Evolutionary conservation across 371 early-diverging fungal species (phyloP).

Genomic region (Cokeromyces recurvatus): DNA sequence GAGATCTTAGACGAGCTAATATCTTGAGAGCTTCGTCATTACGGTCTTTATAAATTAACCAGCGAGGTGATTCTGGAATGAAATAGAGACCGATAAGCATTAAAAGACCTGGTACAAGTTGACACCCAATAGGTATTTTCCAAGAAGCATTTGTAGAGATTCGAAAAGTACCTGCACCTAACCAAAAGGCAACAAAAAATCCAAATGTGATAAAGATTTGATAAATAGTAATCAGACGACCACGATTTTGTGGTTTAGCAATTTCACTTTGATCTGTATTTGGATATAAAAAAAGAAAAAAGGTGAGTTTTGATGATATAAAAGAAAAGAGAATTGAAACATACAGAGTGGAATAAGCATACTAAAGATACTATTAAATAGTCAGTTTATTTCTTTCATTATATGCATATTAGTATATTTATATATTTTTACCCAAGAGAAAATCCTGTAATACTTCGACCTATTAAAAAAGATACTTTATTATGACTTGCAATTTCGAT

Average conservation of each 20-base stretch:
- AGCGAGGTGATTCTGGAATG: constrained; percentile 88
- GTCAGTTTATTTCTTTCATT: background rate
- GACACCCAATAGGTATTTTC: constrained; percentile 70
- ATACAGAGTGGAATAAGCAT: constrained; percentile 42
- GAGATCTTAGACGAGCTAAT: constrained; percentile 61
- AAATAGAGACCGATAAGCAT: constrained; percentile 59
- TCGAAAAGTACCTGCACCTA: constrained; percentile 28
- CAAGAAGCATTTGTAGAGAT: constrained; percentile 34
- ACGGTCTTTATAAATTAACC: constrained; percentile 67
- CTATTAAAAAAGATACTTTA: constrained; percentile 56
- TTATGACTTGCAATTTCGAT: constrained; percentile 54
- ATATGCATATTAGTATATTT: background rate
- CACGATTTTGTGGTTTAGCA: constrained; percentile 78
- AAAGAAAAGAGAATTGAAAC: background rate
- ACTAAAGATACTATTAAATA: constrained; percentile 20
- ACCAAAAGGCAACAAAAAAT: constrained; percentile 41
- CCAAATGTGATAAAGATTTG: constrained; percentile 84
- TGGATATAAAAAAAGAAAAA: background rate
- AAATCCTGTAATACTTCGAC: constrained; percentile 67
- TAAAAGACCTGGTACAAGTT: constrained; percentile 66
- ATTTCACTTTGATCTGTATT: constrained; percentile 80
- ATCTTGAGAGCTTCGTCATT: constrained; percentile 67
- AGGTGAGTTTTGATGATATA: background rate
- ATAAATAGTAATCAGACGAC: constrained; percentile 85
- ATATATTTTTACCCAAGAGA: constrained; percentile 47